Conservation (phyloP, 2,329 filamentous ascomycete genomes). For the Aspergillus melleus region DNA sequence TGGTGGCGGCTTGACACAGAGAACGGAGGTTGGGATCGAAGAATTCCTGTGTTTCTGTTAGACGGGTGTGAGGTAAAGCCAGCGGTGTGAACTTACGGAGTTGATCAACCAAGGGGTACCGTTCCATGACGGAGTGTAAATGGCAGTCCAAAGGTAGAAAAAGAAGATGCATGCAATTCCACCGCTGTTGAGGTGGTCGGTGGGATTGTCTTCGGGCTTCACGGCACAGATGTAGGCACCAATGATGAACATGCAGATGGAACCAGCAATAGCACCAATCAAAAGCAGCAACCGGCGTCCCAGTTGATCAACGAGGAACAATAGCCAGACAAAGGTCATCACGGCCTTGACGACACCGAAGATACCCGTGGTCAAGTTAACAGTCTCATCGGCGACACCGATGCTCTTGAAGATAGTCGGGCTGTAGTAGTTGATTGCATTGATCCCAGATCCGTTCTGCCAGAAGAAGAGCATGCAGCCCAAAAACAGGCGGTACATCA, state of each 20-base stretch:
- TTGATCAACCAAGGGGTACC: slow-evolving; percentile 76
- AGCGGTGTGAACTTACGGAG: slow-evolving; percentile 35
- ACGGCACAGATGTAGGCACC: slow-evolving; percentile 36
- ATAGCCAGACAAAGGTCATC: slow-evolving; percentile 66
- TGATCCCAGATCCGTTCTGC: slow-evolving; percentile 76
- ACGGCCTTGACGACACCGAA: slow-evolving; percentile 74
- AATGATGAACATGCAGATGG: slow-evolving; percentile 38
- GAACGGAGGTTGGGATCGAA: slow-evolving; percentile 69
- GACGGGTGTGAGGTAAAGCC: background rate
- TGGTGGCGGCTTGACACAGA: slow-evolving; percentile 69
- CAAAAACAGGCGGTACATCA: slow-evolving; percentile 72
- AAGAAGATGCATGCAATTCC: slow-evolving; percentile 56
- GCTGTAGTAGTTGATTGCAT: slow-evolving; percentile 76
- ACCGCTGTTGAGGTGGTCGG: slow-evolving; percentile 22
- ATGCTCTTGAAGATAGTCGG: slow-evolving; percentile 68
- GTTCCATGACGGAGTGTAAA: slow-evolving; percentile 73
- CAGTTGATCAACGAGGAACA: slow-evolving; percentile 66
- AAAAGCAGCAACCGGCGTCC: slow-evolving; percentile 65
- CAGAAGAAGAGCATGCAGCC: slow-evolving; percentile 75
- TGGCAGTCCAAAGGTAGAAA: slow-evolving; percentile 72
- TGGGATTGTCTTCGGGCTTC: slow-evolving; percentile 29
- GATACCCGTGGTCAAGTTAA: slow-evolving; percentile 69
- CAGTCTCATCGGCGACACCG: slow-evolving; percentile 57
- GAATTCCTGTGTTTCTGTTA: slow-evolving; percentile 53
- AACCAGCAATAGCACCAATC: slow-evolving; percentile 61